These are phyloP conservation scores for Populus tremula DNA, from an alignment of 345 rosid species.

Conservation along the genomic window DNA sequence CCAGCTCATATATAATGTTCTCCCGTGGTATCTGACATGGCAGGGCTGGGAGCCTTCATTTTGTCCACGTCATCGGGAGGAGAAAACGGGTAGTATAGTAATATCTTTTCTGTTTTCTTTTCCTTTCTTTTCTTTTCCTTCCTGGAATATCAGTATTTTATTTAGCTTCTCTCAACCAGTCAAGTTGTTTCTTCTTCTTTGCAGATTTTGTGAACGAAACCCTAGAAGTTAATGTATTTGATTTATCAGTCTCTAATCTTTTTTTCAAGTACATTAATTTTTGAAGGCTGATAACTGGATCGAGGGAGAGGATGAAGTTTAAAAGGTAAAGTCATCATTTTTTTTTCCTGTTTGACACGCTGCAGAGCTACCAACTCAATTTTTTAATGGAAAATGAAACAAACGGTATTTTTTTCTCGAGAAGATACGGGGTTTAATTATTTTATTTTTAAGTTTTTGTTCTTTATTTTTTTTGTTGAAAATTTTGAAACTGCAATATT, in stretches of 20 bases:
- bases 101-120: neutral
- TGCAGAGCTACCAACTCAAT: too few species aligned
- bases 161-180: constrained; percentile 24
- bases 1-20: constrained; percentile 9
- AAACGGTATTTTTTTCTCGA: neutral
- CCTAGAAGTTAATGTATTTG: neutral
- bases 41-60: neutral
- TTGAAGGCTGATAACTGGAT: neutral
- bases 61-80: constrained; percentile 22
- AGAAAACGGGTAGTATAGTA: neutral
- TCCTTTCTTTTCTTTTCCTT: neutral
- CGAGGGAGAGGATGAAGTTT: neutral
- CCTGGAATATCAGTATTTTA: constrained; percentile 1
- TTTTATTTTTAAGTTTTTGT: neutral
- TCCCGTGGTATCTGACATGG: constrained; percentile 21
- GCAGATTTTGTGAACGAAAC: neutral
- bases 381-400: constrained; percentile 1
- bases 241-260: neutral
- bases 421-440: neutral
- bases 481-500: neutral
- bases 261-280: neutral
- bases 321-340: neutral
- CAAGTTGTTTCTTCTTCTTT: constrained; percentile 4
- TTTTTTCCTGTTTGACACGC: neutral
- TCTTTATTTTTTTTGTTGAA: neutral